Base-by-base conservation (phyloP, 257 asterid genomes). In the Lithospermum erythrorhizon region DNA sequence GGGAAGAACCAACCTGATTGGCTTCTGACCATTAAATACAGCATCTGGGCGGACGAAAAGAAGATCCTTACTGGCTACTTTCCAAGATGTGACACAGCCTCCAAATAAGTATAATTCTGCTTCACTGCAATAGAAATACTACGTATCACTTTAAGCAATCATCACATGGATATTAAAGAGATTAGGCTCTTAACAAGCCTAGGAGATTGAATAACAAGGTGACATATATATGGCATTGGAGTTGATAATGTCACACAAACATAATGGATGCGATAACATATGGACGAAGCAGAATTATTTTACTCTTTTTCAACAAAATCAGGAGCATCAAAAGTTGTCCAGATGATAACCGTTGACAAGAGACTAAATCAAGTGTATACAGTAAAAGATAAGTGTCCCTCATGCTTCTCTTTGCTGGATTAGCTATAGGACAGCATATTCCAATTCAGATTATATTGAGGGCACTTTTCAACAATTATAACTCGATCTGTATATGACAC, bases 11-110 rank as follows among this genome's bases (percentile, higher is more conserved):
- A 55, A 88, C 98, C 98, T 93, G 81, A 93, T 93, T 55, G 97
- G 98, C 80, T 93, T 93, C 79, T 86, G 88, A 53, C 98, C 97
- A 21, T 80, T 80, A 68, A 88, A 89, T 57, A 84, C 95, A 68
- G 98, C 98, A 80, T 93, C 98, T 61, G 98, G 98, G 61, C 98
- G 87, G 68, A 93, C 98, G 69, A 88, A 93, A 64, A 93, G 95
- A 72, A 93, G 84, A 82, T 93, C 95, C 68, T 78, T 93, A 63
- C 47, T 65, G 57, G 81, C 89, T 58, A 93, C 95, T 84, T 86
- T 93, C 98, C 98, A 93, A 58, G 98, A 93, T 52, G 98, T 84
- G 70, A 93, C 72, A 69, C 98, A 93, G 53, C 90, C 98, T 71
- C 98, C 98, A 79, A 78, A 93, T 24, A 88, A 73, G 79, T 93